These are phyloP conservation scores for Medicago ruthenica DNA, from an alignment of 306 rosid genomes.

Conservation along the genomic window DNA sequence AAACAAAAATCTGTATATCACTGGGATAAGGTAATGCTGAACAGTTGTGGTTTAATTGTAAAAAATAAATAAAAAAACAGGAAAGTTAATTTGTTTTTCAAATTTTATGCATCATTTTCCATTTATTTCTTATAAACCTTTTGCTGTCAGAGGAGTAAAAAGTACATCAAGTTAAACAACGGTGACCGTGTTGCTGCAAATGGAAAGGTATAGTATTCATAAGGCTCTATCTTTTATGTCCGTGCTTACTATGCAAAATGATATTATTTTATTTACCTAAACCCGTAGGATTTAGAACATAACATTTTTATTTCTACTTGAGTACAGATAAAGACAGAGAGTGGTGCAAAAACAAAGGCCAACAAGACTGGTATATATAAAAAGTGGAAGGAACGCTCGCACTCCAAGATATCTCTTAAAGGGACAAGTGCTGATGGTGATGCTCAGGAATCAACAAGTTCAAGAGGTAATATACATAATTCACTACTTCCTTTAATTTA, in stretches of 20 bases:
- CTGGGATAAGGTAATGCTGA: slow-evolving; percentile 83
- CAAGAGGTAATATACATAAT: slow-evolving; percentile 52
- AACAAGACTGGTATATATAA: slow-evolving; percentile 87
- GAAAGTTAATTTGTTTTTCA: not conserved
- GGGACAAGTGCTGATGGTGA: slow-evolving; percentile 61
- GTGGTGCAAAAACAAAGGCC: slow-evolving; percentile 83
- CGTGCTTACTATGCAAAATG: slow-evolving; percentile 9
- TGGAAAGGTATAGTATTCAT: slow-evolving; percentile 73
- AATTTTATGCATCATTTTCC: slow-evolving; percentile 5
- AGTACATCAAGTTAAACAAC: slow-evolving; percentile 81
- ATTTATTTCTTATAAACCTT: slow-evolving; percentile 36
- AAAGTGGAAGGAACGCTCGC: slow-evolving; percentile 87
- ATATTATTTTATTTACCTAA: slow-evolving; percentile 5
- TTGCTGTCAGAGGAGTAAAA: slow-evolving; percentile 82
- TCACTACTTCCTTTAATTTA: slow-evolving; percentile 10
- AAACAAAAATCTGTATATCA: slow-evolving; percentile 85
- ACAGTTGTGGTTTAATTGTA: slow-evolving; percentile 10
- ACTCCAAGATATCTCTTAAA: slow-evolving; percentile 62
- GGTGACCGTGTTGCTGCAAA: slow-evolving; percentile 91
- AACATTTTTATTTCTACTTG: slow-evolving; percentile 30
- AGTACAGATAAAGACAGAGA: slow-evolving; percentile 81
- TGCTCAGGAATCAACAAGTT: slow-evolving; percentile 51
- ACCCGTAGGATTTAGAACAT: not conserved
- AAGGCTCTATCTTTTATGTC: not conserved
- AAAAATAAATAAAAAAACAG: not conserved